These are phyloP conservation scores for Calonectria hawksworthii DNA, from an alignment of 2,329 filamentous ascomycete genomes.

Conservation along the genomic window DNA sequence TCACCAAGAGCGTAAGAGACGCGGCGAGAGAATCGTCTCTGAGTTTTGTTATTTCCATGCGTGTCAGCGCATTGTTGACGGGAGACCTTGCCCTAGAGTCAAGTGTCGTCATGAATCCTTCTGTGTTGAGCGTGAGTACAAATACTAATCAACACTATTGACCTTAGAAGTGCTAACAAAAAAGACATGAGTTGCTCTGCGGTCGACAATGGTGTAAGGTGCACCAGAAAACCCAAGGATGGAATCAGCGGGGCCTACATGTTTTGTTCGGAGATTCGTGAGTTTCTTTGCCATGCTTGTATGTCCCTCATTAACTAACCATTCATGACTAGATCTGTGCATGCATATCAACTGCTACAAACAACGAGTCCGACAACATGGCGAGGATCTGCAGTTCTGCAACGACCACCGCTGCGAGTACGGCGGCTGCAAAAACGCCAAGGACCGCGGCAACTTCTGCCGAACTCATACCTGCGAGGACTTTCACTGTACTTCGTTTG, in stretches of 20 bases:
- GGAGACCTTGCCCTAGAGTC: constrained; percentile 35
- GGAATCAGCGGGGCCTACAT: constrained; percentile 27
- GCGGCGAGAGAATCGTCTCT: constrained; percentile 36
- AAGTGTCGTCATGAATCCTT: constrained; percentile 40
- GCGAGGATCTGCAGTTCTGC: constrained; percentile 44
- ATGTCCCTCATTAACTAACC: constrained; percentile 7
- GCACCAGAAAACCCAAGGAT: constrained; percentile 39
- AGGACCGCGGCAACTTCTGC: constrained; percentile 40
- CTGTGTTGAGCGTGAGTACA: constrained; percentile 43
- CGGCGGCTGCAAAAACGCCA: constrained; percentile 37
- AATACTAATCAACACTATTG: too few relatives aligned
- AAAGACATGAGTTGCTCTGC: constrained; percentile 43
- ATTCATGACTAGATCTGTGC: constrained; percentile 45
- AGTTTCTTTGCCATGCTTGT: not conserved
- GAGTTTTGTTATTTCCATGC: constrained; percentile 44
- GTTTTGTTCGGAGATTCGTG: constrained; percentile 47
- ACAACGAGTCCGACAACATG: constrained; percentile 34
- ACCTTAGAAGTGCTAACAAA: constrained; percentile 19
- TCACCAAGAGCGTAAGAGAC: constrained; percentile 30
- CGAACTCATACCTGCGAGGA: constrained; percentile 46
- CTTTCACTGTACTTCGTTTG: constrained; percentile 41
- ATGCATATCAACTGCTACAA: constrained; percentile 40
- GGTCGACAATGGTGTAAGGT: constrained; percentile 41
- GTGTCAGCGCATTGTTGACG: constrained; percentile 42
- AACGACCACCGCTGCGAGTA: constrained; percentile 46